These are phyloP conservation scores for Fusarium proliferatum DNA, from an alignment of 2,329 filamentous ascomycete genomes.

Conservation along the genomic window DNA sequence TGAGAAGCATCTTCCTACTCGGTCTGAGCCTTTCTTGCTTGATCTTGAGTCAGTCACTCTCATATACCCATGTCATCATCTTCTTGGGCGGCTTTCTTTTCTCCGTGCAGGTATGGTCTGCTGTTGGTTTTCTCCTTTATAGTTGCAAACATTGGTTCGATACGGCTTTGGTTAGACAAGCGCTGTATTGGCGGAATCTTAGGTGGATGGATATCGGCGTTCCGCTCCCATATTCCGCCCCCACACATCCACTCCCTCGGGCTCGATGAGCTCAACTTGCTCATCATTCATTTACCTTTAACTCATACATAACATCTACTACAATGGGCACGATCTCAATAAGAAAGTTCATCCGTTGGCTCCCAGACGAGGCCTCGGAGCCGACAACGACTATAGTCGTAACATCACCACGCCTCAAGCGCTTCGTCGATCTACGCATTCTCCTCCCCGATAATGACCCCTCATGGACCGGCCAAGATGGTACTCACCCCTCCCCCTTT, in stretches of 20 bases:
- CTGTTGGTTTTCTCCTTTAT: too few relatives aligned
- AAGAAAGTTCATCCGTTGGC: conserved; percentile 69
- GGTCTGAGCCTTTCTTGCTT: neutral
- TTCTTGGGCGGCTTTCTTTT: too few relatives aligned
- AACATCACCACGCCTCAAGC: conserved; percentile 63
- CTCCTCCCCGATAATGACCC: conserved; percentile 46
- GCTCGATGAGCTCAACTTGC: neutral
- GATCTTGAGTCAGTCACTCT: rapidly evolving
- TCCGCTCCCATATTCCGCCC: conserved; percentile 17
- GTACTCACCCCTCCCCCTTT: neutral
- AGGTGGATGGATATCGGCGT: neutral
- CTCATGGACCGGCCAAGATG: conserved; percentile 34
- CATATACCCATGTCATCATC: too few relatives aligned
- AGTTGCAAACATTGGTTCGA: too few relatives aligned
- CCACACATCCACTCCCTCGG: conserved; percentile 2
- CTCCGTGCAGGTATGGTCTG: too few relatives aligned
- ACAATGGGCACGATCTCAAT: conserved; percentile 62
- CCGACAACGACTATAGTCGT: conserved; percentile 73
- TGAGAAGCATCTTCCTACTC: rapidly evolving
- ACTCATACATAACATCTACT: neutral
- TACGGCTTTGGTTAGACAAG: too few relatives aligned
- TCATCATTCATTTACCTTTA: neutral
- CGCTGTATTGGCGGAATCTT: neutral
- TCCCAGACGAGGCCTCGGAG: conserved; percentile 63
- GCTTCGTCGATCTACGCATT: conserved; percentile 72